phyloP scores from a whole-genome alignment of 106 monocot genomes.

The Ottelia alismoides region DNA sequence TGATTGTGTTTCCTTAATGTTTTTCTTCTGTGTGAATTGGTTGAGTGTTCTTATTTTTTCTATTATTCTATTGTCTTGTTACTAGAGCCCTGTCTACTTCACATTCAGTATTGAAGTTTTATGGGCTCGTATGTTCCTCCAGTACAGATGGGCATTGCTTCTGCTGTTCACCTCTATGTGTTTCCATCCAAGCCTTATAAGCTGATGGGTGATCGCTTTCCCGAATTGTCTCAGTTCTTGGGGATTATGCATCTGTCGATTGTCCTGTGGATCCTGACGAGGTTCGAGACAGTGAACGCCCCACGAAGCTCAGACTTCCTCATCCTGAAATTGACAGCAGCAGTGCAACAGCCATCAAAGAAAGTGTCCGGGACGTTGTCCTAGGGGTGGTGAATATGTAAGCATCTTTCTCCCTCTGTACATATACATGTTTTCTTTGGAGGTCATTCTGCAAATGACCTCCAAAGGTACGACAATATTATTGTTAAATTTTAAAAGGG shows the following conservation, averaged over 20 bases:
- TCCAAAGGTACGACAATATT: too few relatives aligned
- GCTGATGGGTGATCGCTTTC: constrained; percentile 53
- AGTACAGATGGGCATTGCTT: constrained; percentile 91
- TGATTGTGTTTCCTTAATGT: too few relatives aligned
- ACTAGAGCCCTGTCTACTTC: too few relatives aligned
- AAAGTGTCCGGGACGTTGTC: constrained; percentile 86
- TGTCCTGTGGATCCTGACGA: constrained; percentile 84
- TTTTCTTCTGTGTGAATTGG: too few relatives aligned
- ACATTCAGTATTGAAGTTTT: too few relatives aligned
- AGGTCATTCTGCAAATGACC: too few relatives aligned
- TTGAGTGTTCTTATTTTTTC: too few relatives aligned
- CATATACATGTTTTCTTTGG: too few relatives aligned
- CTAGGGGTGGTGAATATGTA: constrained; percentile 97
- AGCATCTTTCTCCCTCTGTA: constrained; percentile 9
- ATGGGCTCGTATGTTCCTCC: constrained; percentile 24
- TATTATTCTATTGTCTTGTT: too few relatives aligned
- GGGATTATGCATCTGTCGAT: constrained; percentile 81
- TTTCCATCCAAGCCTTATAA: constrained; percentile 87
- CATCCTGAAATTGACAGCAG: constrained; percentile 39
- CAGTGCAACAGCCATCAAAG: constrained; percentile 51
- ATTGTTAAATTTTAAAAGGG: too few relatives aligned
- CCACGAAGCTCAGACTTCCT: constrained; percentile 79
- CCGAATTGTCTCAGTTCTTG: constrained; percentile 65
- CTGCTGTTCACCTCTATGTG: constrained; percentile 78
- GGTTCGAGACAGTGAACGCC: constrained; percentile 82